phyloP scores from a whole-genome alignment of 257 asterid species.

The Ligustrum vulgare region DNA sequence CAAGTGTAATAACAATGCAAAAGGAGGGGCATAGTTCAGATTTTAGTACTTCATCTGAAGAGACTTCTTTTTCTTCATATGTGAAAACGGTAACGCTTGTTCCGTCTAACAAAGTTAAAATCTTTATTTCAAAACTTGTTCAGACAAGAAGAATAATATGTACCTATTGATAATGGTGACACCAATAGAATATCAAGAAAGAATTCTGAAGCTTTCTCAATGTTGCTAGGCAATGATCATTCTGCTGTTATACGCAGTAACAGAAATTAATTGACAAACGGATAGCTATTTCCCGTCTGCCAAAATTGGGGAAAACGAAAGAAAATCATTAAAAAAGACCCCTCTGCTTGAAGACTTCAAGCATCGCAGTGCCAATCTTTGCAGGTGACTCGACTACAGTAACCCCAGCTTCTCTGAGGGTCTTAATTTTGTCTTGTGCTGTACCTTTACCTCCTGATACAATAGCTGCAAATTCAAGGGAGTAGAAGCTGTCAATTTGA shows the following conservation, averaged over 20 bases:
- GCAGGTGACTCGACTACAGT: conserved; percentile 59
- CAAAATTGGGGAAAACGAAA: not conserved
- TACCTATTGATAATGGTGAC: not conserved
- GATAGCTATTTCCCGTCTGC: conserved; percentile 13
- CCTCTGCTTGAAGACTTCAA: conserved; percentile 50
- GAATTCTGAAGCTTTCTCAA: not conserved
- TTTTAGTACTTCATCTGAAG: no score
- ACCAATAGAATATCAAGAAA: not conserved
- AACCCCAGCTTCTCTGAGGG: conserved; percentile 51
- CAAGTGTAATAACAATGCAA: no score
- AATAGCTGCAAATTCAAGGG: conserved; percentile 52
- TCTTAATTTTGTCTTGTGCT: conserved; percentile 55
- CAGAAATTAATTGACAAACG: not conserved
- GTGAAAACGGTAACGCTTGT: not conserved
- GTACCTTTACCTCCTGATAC: conserved; percentile 61
- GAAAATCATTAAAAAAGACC: conserved; percentile 28
- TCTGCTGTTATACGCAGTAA: conserved; percentile 22
- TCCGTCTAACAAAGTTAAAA: not conserved
- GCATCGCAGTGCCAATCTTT: conserved; percentile 47
- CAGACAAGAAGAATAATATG: not conserved
- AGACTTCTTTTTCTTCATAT: no score
- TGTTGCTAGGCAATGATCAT: not conserved
- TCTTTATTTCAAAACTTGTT: not conserved
- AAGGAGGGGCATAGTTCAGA: no score
- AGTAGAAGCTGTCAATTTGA: conserved; percentile 1